Base-by-base conservation (phyloP, 805 yeast species). In the Ogataea dorogensis region DNA sequence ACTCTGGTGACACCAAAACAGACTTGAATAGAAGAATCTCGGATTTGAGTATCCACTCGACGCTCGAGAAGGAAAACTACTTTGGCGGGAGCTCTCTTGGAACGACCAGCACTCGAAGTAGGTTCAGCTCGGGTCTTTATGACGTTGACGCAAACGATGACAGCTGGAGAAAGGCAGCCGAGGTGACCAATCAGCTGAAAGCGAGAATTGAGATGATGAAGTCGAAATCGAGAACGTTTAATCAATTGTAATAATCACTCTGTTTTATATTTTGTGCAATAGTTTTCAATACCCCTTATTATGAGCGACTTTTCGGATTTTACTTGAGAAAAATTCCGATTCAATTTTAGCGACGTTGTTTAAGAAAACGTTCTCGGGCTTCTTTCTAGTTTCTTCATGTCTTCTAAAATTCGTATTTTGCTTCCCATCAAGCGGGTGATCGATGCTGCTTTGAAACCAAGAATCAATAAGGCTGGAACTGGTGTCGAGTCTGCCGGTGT, bases 401-500 rank as follows among this genome's bases (percentile, higher is more conserved):
- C 68, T 30, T 59, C 74, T 32, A 79, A 79, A 50, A 65, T 80
- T 42, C 75, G 73, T 59, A 86, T 93, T 45, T 68, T 93, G 23
- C 97, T 93, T 9, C 98, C 98, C 10, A 89, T 93, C 31, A 93
- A 93, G 66, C 73, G 98, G 46, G 97, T 89, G 34, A 82, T 93
- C 53, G 98, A 93, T 64, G 84, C 85, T 38, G 96, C 96, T 11
- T 74, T 89, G 53, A 85, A 84, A 64, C 98, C 98, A 30, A 75
- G 97, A 53, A 81, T 91, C 63, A 88, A 88, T 70, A 80, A 86
- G 61, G 68, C 94, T 10, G 79, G 78, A 31, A 81, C 87, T 8
- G 95, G 93, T 5, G 79, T 85, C 32, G 96, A 88, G 50, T 78
- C 91, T 37, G 77, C 83, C 46, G 97, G 96, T 40, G 86, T 86